Base-by-base conservation (phyloP, 352 stramenopile genomes). In the Phytophthora chlamydospora region DNA sequence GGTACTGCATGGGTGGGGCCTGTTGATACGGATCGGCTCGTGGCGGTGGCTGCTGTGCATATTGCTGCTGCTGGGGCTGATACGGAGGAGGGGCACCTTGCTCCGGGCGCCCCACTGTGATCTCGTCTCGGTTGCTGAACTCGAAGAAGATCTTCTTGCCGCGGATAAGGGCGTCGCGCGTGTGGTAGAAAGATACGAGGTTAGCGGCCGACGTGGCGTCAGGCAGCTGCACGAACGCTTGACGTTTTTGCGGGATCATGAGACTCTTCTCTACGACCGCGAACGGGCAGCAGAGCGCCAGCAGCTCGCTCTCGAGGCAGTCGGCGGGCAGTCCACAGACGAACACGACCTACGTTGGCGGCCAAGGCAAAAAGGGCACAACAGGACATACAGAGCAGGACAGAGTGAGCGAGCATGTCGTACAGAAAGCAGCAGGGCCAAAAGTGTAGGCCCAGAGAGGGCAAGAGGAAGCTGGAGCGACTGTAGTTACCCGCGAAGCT, bases 101-200 rank as follows among this genome's bases (percentile, higher is more conserved):
- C 11, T 77, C 68, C 13, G 60, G 40, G 9, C 70, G 64, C 24
- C 24, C 24, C 27, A 67, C 67, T 13, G 60, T 87, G 55, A 93
- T 86, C 56, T 89, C 80, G 39, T 90, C 59, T 17, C 78, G 81
- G 36, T 75, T 90, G 46, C 79, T 89, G 50, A 77, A 88, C 51
- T 91, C 81, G 50, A 94, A 92, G 24, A 82, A 84, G 49, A 94
- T 78, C 70, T 90, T 90, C 61, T 90, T 85, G 38, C 83, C 83
- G 21, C 85, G 83, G 50, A 94, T 84, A 42, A 89, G 68, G 3
- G 83, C 85, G 51, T 94, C 83, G 4, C 80, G 79, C 12, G 81
- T 74, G 65, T 90, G 76, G 56, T 94, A 94, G 58, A 94, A 94
- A 16, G 71, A 66, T 56, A 94, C 81, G 38, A 94, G 73, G 62